Evolutionary conservation across 352 stramenopile species (phyloP).

Genomic region (Elongisporangium anandrum): DNA sequence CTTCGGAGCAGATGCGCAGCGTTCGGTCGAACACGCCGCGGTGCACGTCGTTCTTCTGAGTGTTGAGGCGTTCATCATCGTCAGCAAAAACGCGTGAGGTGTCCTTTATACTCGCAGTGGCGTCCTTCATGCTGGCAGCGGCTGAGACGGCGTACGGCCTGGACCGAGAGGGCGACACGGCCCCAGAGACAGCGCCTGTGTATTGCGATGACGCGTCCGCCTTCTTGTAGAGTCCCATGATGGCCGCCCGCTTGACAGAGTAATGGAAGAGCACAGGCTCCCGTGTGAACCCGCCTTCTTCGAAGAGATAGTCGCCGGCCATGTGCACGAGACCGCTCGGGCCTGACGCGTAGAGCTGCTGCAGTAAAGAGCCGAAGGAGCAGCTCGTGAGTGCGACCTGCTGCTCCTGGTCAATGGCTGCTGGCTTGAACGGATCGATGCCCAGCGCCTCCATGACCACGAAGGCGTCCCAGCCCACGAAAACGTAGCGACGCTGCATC

Average conservation of each 20-base stretch:
- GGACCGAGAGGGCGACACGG: too few species aligned
- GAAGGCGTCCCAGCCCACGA: slow-evolving; percentile 43
- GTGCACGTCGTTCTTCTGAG: background rate
- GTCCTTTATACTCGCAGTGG: background rate
- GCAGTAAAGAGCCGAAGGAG: slow-evolving; percentile 27
- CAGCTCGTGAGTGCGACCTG: slow-evolving; percentile 13
- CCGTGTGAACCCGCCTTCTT: slow-evolving; percentile 19
- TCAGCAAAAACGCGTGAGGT: background rate
- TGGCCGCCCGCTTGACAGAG: slow-evolving; percentile 20
- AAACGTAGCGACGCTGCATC: slow-evolving; percentile 27
- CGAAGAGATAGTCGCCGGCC: slow-evolving; percentile 29
- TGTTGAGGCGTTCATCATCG: background rate
- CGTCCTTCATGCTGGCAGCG: background rate
- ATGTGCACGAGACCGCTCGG: slow-evolving; percentile 33
- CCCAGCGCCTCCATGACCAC: slow-evolving; percentile 27
- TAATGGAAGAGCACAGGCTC: slow-evolving; percentile 12
- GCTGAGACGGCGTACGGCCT: background rate
- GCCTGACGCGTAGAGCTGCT: slow-evolving; percentile 33
- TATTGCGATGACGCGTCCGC: background rate
- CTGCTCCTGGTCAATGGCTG: slow-evolving; percentile 16
- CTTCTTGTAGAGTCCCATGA: slow-evolving; percentile 19
- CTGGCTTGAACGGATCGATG: slow-evolving; percentile 24
- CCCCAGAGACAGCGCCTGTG: too few species aligned
- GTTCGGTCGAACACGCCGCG: slow-evolving; percentile 25
- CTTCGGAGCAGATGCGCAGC: slow-evolving; percentile 14